These are phyloP conservation scores for Coniella lustricola DNA, from an alignment of 2,329 filamentous ascomycete genomes.

Conservation along the genomic window DNA sequence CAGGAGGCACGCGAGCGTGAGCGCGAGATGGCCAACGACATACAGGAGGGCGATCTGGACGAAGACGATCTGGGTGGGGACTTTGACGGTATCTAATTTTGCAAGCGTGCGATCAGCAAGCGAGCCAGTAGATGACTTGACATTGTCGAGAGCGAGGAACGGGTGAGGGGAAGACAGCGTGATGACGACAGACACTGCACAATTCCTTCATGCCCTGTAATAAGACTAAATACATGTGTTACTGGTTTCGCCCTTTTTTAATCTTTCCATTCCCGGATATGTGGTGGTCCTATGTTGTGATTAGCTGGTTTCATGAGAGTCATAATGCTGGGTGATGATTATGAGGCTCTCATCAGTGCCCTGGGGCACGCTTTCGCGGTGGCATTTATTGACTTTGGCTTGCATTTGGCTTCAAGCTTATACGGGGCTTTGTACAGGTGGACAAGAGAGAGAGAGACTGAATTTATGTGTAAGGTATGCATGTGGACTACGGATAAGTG, in stretches of 20 bases:
- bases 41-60: conserved; percentile 93
- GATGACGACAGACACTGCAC: neutral
- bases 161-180: neutral
- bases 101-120: neutral
- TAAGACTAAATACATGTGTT: conserved; percentile 10
- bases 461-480: too few species aligned
- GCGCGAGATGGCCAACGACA: conserved; percentile 96
- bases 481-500: too few species aligned
- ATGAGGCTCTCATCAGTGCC: too few species aligned
- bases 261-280: neutral
- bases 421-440: too few species aligned
- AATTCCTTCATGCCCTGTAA: conserved; percentile 7
- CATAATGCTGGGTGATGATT: neutral
- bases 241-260: neutral
- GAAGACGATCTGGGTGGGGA: conserved; percentile 94
- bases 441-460: too few species aligned
- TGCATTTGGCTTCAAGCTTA: too few species aligned
- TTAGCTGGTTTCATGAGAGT: neutral
- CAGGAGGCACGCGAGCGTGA: conserved; percentile 97
- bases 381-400: neutral
- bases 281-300: too few species aligned
- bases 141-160: neutral
- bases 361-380: neutral
- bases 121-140: neutral
- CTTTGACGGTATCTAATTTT: conserved; percentile 82